Percentiles rank a stretch among this genome's conserved stretches.
Conservation (phyloP, 176 grass and related monocot genomes). For the Avena atlantica region DNA sequence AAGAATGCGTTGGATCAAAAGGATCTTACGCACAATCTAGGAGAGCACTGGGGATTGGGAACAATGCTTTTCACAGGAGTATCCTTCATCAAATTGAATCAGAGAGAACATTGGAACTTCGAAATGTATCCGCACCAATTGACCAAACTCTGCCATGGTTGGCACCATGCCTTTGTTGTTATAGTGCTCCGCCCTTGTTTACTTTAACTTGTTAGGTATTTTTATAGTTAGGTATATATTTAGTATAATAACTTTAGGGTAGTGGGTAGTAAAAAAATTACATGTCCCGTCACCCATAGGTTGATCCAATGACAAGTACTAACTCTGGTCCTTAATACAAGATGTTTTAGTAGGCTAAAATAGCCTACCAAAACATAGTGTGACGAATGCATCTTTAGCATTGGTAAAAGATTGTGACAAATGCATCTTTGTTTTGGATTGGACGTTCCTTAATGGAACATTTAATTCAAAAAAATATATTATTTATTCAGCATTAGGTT, state of each 20-base stretch:
- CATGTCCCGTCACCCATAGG: neutral
- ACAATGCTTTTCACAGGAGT: neutral
- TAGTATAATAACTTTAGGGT: neutral
- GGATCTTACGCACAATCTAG: slow-evolving; percentile 32
- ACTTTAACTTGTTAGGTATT: neutral
- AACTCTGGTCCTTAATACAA: too few relatives aligned
- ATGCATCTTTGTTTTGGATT: neutral
- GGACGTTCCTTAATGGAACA: neutral
- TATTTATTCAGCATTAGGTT: neutral
- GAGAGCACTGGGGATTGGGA: neutral
- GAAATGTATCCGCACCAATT: neutral
- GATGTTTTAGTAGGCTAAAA: neutral
- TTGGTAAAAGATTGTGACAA: neutral
- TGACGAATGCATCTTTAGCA: neutral
- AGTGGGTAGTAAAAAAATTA: neutral
- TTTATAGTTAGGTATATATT: neutral
- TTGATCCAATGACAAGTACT: neutral
- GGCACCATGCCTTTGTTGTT: neutral
- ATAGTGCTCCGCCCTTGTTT: neutral
- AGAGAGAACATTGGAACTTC: neutral
- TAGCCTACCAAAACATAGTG: neutral
- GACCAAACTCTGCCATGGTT: neutral
- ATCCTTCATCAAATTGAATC: neutral
- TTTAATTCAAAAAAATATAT: neutral
- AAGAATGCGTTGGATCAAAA: neutral